A percentile compares a stretch with the other conserved stretches of the same genome.
These are phyloP conservation scores for Vitis riparia DNA, from an alignment of 164 flowering plant species.

Conservation along the genomic window DNA sequence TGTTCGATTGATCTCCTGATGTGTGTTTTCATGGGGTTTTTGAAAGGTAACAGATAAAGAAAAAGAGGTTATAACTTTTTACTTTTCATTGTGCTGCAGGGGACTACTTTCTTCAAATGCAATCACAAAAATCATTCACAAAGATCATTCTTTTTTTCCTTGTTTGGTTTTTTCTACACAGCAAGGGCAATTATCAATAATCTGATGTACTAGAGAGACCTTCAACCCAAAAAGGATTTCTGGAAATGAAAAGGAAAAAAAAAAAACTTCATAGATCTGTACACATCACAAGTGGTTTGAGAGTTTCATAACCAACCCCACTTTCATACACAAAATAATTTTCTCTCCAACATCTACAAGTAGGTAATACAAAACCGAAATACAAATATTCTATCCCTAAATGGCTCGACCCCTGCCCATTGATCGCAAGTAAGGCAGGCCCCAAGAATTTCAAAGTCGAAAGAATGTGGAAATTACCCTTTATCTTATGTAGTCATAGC, in stretches of 20 bases:
- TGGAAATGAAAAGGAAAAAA: not conserved
- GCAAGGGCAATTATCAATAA: not conserved
- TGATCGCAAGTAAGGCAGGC: not conserved
- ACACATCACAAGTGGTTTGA: slow-evolving; percentile 11
- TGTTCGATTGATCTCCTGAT: too few species aligned
- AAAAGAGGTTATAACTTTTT: too few species aligned
- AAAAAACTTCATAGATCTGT: slow-evolving; percentile 11
- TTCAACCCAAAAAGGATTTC: not conserved
- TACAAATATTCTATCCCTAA: slow-evolving; percentile 1
- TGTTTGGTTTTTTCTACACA: too few species aligned
- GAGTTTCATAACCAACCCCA: not conserved
- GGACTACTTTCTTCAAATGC: too few species aligned
- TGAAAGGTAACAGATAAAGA: too few species aligned
- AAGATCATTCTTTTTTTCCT: not conserved
- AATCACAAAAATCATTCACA: too few species aligned
- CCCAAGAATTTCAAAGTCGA: not conserved
- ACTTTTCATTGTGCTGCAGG: too few species aligned
- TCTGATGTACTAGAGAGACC: not conserved
- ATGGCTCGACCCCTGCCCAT: not conserved
- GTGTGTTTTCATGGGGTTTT: too few species aligned
- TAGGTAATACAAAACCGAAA: not conserved
- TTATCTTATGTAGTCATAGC: not conserved
- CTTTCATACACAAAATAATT: slow-evolving; percentile 9
- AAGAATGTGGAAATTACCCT: slow-evolving; percentile 6
- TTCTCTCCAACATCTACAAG: slow-evolving; percentile 9